Percentiles rank a stretch among this genome's conserved stretches.
Evolutionary conservation across 106 monocot species (phyloP).

Genomic region (Chionographis japonica): DNA sequence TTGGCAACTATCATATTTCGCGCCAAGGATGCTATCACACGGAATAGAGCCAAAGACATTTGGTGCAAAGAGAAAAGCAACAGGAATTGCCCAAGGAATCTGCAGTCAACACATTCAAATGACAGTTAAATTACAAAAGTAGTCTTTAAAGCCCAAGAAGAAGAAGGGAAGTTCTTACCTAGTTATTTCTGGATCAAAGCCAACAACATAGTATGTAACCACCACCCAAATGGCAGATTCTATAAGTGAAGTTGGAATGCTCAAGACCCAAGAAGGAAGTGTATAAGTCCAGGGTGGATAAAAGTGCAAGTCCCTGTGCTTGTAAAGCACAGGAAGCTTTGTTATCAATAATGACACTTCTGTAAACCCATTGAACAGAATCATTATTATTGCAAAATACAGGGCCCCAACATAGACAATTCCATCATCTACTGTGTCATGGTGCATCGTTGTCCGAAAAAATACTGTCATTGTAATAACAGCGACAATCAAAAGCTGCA

Average conservation of each 20-base stretch:
- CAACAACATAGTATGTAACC: conserved; percentile 93
- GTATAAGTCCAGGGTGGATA: conserved; percentile 93
- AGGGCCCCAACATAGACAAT: conserved; percentile 82
- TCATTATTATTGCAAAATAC: conserved; percentile 90
- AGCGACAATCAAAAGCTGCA: conserved; percentile 87
- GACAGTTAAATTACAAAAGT: conserved; percentile 1
- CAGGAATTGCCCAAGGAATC: conserved; percentile 77
- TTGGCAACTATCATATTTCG: conserved; percentile 98
- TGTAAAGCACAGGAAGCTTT: conserved; percentile 97
- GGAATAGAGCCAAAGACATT: conserved; percentile 94
- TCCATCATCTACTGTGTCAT: conserved; percentile 82
- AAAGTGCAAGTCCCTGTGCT: conserved; percentile 96
- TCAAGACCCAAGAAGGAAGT: conserved; percentile 91
- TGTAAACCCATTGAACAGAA: conserved; percentile 96
- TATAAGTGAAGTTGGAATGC: conserved; percentile 85
- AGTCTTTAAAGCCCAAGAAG: background rate
- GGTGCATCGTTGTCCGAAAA: conserved; percentile 89
- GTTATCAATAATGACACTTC: conserved; percentile 89
- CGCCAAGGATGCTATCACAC: conserved; percentile 84
- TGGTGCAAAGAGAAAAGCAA: conserved; percentile 92
- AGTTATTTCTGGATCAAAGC: conserved; percentile 88
- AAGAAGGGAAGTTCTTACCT: conserved; percentile 44
- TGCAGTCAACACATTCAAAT: conserved; percentile 29
- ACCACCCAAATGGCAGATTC: conserved; percentile 88
- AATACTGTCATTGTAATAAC: conserved; percentile 97